A percentile compares a stretch with the other conserved stretches of the same genome.
These are phyloP conservation scores for Solanum clarkiae DNA, from an alignment of 257 asterid species.

Conservation along the genomic window DNA sequence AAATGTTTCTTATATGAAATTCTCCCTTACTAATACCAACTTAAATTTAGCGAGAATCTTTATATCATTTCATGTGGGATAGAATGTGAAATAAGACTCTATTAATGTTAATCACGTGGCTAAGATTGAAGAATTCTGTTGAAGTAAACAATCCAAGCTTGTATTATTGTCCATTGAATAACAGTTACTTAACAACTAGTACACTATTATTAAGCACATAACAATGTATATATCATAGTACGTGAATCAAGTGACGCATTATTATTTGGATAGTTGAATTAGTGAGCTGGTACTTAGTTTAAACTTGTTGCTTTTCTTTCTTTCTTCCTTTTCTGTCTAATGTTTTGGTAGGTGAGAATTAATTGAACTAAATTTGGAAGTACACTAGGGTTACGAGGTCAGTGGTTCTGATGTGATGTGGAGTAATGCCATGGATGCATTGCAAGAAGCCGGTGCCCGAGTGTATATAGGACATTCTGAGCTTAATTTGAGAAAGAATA, in stretches of 20 bases:
- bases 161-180: neutral
- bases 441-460: conserved; percentile 17
- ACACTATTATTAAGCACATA: neutral
- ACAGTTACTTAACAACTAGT: neutral
- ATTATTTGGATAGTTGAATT: neutral
- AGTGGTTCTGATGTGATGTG: conserved; percentile 31
- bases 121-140: neutral
- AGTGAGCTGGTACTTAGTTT: neutral
- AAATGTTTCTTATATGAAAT: neutral
- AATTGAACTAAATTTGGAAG: neutral
- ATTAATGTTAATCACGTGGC: neutral
- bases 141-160: neutral
- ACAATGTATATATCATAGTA: neutral
- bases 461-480: conserved; percentile 22
- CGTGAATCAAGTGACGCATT: neutral
- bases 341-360: neutral
- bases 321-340: neutral
- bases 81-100: neutral
- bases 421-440: conserved; percentile 20
- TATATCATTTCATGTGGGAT: neutral
- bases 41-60: neutral
- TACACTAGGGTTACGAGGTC: conserved; percentile 16
- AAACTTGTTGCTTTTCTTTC: neutral
- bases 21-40: neutral
- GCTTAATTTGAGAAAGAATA: conserved; percentile 7